Base-by-base conservation (phyloP, 345 rosid species). In the Psidium guajava region DNA sequence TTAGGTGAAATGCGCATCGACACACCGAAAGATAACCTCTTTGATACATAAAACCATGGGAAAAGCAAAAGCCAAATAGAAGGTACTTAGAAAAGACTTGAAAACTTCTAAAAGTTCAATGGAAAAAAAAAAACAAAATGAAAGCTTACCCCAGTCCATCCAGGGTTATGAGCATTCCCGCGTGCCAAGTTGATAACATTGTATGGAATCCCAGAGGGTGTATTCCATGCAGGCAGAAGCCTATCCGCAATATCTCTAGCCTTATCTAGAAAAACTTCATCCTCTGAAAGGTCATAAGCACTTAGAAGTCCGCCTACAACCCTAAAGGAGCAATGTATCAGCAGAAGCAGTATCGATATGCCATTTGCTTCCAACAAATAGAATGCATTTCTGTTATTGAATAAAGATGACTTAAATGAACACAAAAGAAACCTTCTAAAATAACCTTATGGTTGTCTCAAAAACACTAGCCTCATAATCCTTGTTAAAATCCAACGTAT, bases 381-480 rank as follows among this genome's bases (percentile, higher is more conserved):
- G n/a, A 53, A n/a, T 12, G 53, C 28, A 85, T 73, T 84, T 74
- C 10, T 52, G 22, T 32, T 25, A 22, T 18, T 73, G 49, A 32
- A 82, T 14, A 21, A 64, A 52, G 52, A 53, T 52, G 40, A 57
- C 54, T 88, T 89, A 82, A 85, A 87, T 57, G 89, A 89, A 88
- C 87, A 89, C 85, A 91, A 51, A 88, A 90, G 94, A 94, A 96
- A 96, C 97, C 94, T 95, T 90, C 85, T 90, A 91, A 92, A 53
- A 92, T 87, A 90, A 98, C 99, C n/a, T n/a, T n/a, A n/a, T n/a
- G n/a, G n/a, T n/a, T n/a, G n/a, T n/a, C n/a, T n/a, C n/a, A n/a
- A n/a, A n/a, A n/a, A n/a, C n/a, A n/a, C n/a, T n/a, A n/a, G n/a
- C n/a, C n/a, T n/a, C n/a, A n/a, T n/a, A n/a, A n/a, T n/a, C n/a